Base-by-base conservation (phyloP, 352 stramenopile species). In the Phytopythium vexans region DNA sequence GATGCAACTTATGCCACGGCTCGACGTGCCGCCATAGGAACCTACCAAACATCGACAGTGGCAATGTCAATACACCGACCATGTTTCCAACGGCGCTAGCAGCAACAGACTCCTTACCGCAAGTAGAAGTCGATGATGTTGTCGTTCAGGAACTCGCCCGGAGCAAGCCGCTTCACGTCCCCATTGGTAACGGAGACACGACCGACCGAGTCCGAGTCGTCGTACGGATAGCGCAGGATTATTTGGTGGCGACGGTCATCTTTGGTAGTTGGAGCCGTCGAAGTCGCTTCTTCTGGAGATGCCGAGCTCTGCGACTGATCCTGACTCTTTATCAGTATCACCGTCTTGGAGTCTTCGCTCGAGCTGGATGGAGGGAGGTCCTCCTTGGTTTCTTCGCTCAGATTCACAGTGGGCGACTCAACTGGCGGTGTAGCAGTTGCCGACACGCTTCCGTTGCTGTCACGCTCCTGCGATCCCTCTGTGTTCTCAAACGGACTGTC, bases 81-180 rank as follows among this genome's bases (percentile, higher is more conserved):
- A 48, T 35, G 11, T 6, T 21, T 15, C 15, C 33, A 35, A 3
- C 10, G 8, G 8, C 2, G 31, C 4, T 32, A 42, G 39, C 9
- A 38, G 3, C 16, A 49, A 40, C 3, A n/a, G 32, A 1, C 41
- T 50, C 47, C 57, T 47, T 46, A 95, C 82, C 89, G 86, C n/a
- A 97, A 61, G 58, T 96, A 97, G 49, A 97, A 97, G 55, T 97
- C 91, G 35, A 97, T 89, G 56, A 97, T 83, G 56, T 86, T 94
- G 71, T 97, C 90, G 70, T 97, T 97, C 48, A 98, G 61, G 60
- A 97, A 98, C 62, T 98, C 85, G 9, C 78, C 83, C 2, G 90
- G 90, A n/a, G 74, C 69, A 8, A 98, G 73, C 12, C 89, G 72
- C 36, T 95, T 82, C 21, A 91, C 80, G 54, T 98, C 94, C 33